These are phyloP conservation scores for Ogataea dorogensis DNA, from an alignment of 805 yeast species.

Conservation along the genomic window DNA sequence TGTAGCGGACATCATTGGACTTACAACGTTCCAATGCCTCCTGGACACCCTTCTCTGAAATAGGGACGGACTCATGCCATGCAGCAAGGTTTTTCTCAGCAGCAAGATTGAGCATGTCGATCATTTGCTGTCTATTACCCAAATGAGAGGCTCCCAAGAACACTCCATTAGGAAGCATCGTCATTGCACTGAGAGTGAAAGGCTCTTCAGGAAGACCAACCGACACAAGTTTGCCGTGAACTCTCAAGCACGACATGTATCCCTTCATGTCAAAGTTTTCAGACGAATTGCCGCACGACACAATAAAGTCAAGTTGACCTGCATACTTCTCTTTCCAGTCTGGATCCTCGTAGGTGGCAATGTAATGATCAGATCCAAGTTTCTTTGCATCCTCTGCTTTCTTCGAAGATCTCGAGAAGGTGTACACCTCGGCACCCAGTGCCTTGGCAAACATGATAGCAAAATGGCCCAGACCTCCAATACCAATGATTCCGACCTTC, in stretches of 20 bases:
- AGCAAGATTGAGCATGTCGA: slow-evolving; percentile 65
- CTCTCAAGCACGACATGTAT: slow-evolving; percentile 58
- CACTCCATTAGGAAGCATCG: slow-evolving; percentile 46
- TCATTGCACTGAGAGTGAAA: slow-evolving; percentile 5
- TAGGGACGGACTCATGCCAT: slow-evolving; percentile 61
- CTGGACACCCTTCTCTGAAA: slow-evolving; percentile 50
- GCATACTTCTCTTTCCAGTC: slow-evolving; percentile 34
- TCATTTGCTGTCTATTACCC: slow-evolving; percentile 64
- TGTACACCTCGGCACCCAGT: slow-evolving; percentile 60
- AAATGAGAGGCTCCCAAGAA: slow-evolving; percentile 57
- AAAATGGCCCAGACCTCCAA: slow-evolving; percentile 69
- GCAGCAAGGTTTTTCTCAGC: slow-evolving; percentile 56
- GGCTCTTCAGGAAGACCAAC: slow-evolving; percentile 37
- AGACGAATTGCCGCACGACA: slow-evolving; percentile 23
- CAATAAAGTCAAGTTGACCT: slow-evolving; percentile 46
- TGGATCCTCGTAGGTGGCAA: slow-evolving; percentile 44
- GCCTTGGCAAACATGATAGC: slow-evolving; percentile 59
- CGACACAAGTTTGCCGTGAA: slow-evolving; percentile 51
- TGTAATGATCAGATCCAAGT: slow-evolving; percentile 56
- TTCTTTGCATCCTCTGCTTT: slow-evolving; percentile 53
- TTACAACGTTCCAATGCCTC: slow-evolving; percentile 55
- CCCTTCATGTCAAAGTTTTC: slow-evolving; percentile 25
- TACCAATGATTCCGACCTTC: slow-evolving; percentile 58
- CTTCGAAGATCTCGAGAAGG: slow-evolving; percentile 48
- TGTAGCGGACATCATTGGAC: slow-evolving; percentile 58